phyloP scores from a whole-genome alignment of 371 early-diverging fungal species.

The Zychaea mexicana region DNA sequence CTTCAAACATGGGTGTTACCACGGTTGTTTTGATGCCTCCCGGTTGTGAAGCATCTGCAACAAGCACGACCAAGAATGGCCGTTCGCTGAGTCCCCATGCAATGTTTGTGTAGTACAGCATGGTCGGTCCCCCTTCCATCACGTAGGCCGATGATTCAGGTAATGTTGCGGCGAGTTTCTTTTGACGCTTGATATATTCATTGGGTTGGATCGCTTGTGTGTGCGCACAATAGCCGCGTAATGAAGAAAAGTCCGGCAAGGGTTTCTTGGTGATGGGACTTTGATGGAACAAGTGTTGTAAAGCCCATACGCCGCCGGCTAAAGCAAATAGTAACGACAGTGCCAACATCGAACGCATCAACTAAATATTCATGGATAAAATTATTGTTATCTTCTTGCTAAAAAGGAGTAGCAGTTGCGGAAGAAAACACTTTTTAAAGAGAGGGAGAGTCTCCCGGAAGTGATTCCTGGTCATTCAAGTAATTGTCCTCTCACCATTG shows the following conservation, averaged over 20 bases:
- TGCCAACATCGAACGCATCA: constrained; percentile 16
- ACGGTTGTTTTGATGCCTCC: constrained; percentile 40
- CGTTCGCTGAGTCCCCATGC: constrained; percentile 56
- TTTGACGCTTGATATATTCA: constrained; percentile 52
- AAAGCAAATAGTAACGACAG: constrained; percentile 17
- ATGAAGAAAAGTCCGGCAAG: constrained; percentile 24
- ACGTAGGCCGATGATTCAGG: constrained; percentile 42
- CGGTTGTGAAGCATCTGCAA: constrained; percentile 13
- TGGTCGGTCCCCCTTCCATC: constrained; percentile 55
- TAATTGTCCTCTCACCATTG: too few species aligned
- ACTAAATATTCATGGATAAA: constrained; percentile 13
- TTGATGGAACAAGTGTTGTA: constrained; percentile 14
- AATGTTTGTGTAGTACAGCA: constrained; percentile 58
- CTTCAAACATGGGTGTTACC: constrained; percentile 60
- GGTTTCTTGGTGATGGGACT: background rate
- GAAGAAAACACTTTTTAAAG: too few species aligned
- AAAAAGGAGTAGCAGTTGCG: too few species aligned
- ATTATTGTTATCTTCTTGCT: too few species aligned
- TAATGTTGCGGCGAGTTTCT: constrained; percentile 37
- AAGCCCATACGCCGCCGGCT: constrained; percentile 23
- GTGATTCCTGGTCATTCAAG: too few species aligned
- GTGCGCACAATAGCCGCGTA: constrained; percentile 42
- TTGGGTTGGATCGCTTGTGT: constrained; percentile 37
- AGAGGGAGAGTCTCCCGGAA: too few species aligned
- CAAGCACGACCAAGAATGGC: constrained; percentile 51